Evolutionary conservation across 2,329 filamentous ascomycete genomes (phyloP).

Genomic region (Scorias spongiosa): DNA sequence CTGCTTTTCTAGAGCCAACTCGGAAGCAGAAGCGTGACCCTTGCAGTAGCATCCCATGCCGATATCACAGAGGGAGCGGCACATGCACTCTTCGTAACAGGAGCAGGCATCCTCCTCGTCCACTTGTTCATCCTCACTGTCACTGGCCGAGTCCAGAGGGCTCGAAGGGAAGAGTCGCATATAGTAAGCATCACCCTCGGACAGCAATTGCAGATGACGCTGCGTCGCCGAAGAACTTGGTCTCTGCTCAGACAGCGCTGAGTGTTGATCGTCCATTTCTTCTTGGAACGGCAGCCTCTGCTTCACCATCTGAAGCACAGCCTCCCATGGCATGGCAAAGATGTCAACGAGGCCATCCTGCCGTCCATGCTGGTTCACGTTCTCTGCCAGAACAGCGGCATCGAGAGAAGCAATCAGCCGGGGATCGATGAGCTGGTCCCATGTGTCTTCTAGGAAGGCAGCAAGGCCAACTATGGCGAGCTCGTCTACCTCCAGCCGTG

Average conservation of each 20-base stretch:
- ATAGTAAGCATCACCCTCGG: no score
- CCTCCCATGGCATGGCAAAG: neutral
- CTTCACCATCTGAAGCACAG: neutral
- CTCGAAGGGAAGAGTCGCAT: no score
- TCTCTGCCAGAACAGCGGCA: conserved; percentile 5
- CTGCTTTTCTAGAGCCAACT: no score
- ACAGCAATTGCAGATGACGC: neutral
- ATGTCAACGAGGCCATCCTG: neutral
- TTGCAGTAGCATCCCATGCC: neutral
- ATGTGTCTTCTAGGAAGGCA: conserved; percentile 8
- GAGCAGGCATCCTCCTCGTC: neutral
- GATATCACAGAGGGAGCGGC: neutral
- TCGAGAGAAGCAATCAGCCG: conserved; percentile 8
- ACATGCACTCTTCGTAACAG: neutral
- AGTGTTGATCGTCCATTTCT: no score
- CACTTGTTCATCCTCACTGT: no score
- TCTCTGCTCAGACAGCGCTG: no score
- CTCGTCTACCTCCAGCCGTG: conserved; percentile 1
- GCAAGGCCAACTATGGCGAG: conserved; percentile 8
- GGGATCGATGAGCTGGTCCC: conserved; percentile 7
- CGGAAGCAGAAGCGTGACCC: neutral
- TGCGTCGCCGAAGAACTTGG: neutral
- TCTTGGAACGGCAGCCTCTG: neutral
- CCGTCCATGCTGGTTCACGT: no score
- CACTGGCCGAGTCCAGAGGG: no score